Evolutionary conservation across 2,329 filamentous ascomycete species (phyloP).

Genomic region (Aspergillus transmontanensis): DNA sequence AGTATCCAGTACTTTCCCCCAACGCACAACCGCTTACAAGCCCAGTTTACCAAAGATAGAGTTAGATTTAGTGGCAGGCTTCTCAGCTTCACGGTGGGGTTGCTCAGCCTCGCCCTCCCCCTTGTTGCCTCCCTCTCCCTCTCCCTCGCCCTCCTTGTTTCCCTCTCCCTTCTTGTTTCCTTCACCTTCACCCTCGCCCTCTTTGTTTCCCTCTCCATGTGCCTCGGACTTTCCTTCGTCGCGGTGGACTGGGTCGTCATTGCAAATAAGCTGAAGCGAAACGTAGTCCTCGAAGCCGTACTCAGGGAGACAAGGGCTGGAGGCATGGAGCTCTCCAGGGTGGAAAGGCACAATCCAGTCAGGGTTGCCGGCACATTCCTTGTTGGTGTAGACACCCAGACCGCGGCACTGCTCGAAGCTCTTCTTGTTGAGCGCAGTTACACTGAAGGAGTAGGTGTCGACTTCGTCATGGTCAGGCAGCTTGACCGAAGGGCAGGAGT

Average conservation of each 20-base stretch:
- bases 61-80: neutral
- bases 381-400: slow-evolving; percentile 18
- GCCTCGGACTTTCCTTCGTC: too few species aligned
- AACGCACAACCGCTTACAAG: neutral
- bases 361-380: slow-evolving; percentile 16
- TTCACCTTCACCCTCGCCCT: neutral
- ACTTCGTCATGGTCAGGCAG: slow-evolving; percentile 21
- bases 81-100: neutral
- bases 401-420: slow-evolving; percentile 14
- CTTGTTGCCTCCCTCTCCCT: neutral
- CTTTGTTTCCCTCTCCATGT: neutral
- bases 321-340: neutral
- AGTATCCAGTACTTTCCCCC: neutral
- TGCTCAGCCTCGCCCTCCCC: neutral
- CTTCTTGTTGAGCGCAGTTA: slow-evolving; percentile 13
- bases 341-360: slow-evolving; percentile 14
- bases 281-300: slow-evolving; percentile 9
- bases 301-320: slow-evolving; percentile 15
- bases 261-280: slow-evolving; percentile 14
- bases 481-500: slow-evolving; percentile 16
- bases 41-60: neutral
- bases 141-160: neutral
- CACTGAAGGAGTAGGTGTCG: slow-evolving; percentile 18
- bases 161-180: too few species aligned
- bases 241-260: neutral